These are phyloP conservation scores for Pseudopyricularia javanii DNA, from an alignment of 2,329 filamentous ascomycete genomes.

Conservation along the genomic window DNA sequence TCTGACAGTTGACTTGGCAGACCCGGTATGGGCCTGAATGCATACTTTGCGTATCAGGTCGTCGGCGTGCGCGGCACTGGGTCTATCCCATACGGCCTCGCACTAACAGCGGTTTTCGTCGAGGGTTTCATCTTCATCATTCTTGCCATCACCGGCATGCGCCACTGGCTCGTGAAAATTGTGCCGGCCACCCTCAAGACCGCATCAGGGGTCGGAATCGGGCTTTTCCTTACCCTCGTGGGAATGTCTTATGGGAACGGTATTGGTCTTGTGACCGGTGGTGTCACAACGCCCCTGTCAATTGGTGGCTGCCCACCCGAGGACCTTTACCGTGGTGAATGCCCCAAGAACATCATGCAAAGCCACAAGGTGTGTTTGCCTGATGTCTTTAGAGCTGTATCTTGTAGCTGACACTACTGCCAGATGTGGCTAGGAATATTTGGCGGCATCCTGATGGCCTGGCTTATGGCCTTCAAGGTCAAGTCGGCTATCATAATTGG, in stretches of 20 bases:
- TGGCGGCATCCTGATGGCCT: slow-evolving; percentile 66
- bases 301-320: slow-evolving; percentile 61
- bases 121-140: slow-evolving; percentile 54
- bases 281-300: slow-evolving; percentile 56
- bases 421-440: slow-evolving; percentile 79
- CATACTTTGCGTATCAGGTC: slow-evolving; percentile 56
- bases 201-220: slow-evolving; percentile 53
- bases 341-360: slow-evolving; percentile 50
- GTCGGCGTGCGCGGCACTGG: slow-evolving; percentile 48
- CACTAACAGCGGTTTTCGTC: slow-evolving; percentile 51
- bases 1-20: slow-evolving; percentile 21
- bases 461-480: slow-evolving; percentile 69
- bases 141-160: slow-evolving; percentile 54
- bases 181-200: slow-evolving; percentile 52
- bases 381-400: background rate
- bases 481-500: slow-evolving; percentile 66
- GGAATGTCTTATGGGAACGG: slow-evolving; percentile 67
- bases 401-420: background rate
- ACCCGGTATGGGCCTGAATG: slow-evolving; percentile 56
- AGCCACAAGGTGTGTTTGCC: slow-evolving; percentile 49
- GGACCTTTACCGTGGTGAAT: slow-evolving; percentile 36
- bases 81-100: slow-evolving; percentile 43
- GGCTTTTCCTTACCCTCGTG: slow-evolving; percentile 50
- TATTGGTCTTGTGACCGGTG: slow-evolving; percentile 71
- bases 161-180: slow-evolving; percentile 58